phyloP scores from a whole-genome alignment of 345 rosid species.

The Rhizophora mangle region DNA sequence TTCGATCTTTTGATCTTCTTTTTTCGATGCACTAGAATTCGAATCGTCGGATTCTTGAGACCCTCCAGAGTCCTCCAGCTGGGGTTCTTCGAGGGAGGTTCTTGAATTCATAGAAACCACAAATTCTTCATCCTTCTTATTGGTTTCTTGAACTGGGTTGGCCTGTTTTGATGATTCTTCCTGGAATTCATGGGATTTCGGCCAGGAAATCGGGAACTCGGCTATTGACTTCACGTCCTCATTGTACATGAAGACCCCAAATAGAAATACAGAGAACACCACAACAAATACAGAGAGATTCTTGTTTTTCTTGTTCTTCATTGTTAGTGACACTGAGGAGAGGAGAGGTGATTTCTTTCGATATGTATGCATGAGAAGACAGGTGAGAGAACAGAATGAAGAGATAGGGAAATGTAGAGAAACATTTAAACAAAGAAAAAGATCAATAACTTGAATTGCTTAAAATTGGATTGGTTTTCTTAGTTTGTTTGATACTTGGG shows the following conservation, averaged over 20 bases:
- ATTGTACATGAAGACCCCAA: conserved; percentile 45
- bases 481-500: conserved; percentile 21
- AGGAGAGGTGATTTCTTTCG: conserved; percentile 38
- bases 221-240: conserved; percentile 49
- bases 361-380: conserved; percentile 40
- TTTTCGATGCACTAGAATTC: conserved; percentile 23
- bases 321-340: conserved; percentile 36
- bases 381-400: conserved; percentile 15
- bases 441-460: conserved; percentile 1
- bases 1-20: conserved; percentile 33
- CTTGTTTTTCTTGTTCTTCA: conserved; percentile 67
- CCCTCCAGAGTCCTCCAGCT: conserved; percentile 6
- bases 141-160: conserved; percentile 37
- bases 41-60: conserved; percentile 18
- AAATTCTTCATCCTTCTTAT: conserved; percentile 23
- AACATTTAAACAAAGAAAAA: conserved; percentile 15
- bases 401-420: conserved; percentile 28
- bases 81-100: conserved; percentile 35
- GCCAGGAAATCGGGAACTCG: conserved; percentile 72
- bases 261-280: conserved; percentile 51
- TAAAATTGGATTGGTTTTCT: neutral
- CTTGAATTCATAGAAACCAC: conserved; percentile 24
- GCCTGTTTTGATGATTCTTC: conserved; percentile 19
- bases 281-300: conserved; percentile 65
- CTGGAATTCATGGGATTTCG: conserved; percentile 37